These are phyloP conservation scores for Conidiobolus incongruus DNA, from an alignment of 371 early-diverging fungal genomes.

Conservation along the genomic window DNA sequence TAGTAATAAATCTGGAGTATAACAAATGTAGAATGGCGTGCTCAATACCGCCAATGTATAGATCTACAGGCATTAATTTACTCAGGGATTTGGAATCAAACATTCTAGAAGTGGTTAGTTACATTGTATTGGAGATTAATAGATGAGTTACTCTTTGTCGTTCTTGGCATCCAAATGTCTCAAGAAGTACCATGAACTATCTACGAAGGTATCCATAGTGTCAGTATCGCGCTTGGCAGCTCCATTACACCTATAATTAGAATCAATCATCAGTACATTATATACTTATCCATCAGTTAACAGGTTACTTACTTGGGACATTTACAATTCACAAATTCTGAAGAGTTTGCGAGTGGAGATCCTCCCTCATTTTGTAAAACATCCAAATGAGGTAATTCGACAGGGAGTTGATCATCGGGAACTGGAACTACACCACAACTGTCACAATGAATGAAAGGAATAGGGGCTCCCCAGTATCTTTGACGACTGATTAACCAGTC, in stretches of 20 bases:
- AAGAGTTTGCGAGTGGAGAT: slow-evolving; percentile 30
- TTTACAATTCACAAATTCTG: slow-evolving; percentile 34
- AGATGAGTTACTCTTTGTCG: slow-evolving; percentile 14
- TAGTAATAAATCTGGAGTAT: slow-evolving; percentile 77
- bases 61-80: slow-evolving; percentile 54
- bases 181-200: slow-evolving; percentile 89
- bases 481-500: slow-evolving; percentile 98
- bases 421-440: slow-evolving; percentile 72
- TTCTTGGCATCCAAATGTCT: slow-evolving; percentile 64
- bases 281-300: not conserved
- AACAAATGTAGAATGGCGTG: slow-evolving; percentile 87
- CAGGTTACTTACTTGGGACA: slow-evolving; percentile 42
- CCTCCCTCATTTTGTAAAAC: slow-evolving; percentile 38
- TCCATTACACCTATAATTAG: slow-evolving; percentile 38
- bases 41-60: slow-evolving; percentile 88
- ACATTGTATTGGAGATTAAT: too few species aligned
- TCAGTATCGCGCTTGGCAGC: slow-evolving; percentile 69
- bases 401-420: slow-evolving; percentile 59
- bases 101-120: slow-evolving; percentile 14
- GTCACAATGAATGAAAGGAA: slow-evolving; percentile 84
- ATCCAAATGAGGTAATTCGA: slow-evolving; percentile 33
- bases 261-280: not conserved
- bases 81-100: slow-evolving; percentile 32
- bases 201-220: slow-evolving; percentile 93
- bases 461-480: slow-evolving; percentile 98